Evolutionary conservation across 169 alveolate genomes (phyloP), one percentile per base, ranked within the genome.

Genomic region (Theileria equi): DNA sequence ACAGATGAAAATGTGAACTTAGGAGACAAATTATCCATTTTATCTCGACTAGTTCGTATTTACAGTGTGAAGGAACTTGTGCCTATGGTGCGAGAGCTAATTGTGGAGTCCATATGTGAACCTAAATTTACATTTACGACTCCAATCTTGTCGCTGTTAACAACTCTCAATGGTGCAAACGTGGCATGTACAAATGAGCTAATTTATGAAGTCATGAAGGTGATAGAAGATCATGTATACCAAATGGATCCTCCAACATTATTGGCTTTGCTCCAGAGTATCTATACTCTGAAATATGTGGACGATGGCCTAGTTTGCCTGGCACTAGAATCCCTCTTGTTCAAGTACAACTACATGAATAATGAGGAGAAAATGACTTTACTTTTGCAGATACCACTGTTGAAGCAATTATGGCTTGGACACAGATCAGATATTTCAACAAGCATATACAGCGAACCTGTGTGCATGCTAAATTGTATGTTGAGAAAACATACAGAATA

Each of bases 391-490:
- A 16, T 74, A 52, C 54, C 80, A 41, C 48, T 23, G 11, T 29
- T 60, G 26, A 74, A 74, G 21, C 79, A 74, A 36, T 23, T 53
- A 55, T 62, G 44, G 69, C 50, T 53, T 31, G 23, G 53, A 16
- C 32, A 13, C 26, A 52, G 71, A 3, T 50, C 63, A n/a, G 44
- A 64, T 31, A 52, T 74, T 34, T 29, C 78, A 17, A 55, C 44
- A 11, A 74, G 58, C 64, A 35, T 64, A 19, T 74, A 74, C 73
- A 50, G 72, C 40, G 84, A 74, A 41, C 63, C 63, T 32, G 50
- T 72, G 35, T 62, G 59, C 28, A 74, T 74, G 84, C 71, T 74
- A 25, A 43, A 50, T 44, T 32, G 49, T 48, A 57, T 45, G 65
- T 32, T 74, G 1, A 62, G 78, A 26, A 53, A 59, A 40, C 58